Conservation (phyloP, 768 basidiomycete species). For the Leccinellum luteum region DNA sequence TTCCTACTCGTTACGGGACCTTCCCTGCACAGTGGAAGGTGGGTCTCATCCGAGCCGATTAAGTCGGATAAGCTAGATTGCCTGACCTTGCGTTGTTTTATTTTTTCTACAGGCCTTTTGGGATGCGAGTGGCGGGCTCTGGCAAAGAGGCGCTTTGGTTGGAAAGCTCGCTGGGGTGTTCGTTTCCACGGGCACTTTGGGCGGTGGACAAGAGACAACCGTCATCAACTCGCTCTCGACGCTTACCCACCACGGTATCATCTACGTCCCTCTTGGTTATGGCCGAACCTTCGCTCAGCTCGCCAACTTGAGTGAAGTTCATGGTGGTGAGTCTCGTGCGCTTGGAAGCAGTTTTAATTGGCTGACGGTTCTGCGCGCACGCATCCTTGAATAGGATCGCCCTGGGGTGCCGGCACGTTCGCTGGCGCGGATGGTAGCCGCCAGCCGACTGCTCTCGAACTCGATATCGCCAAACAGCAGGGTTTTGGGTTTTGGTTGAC, state of each 20-base stretch:
- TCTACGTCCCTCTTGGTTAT: conserved; percentile 72
- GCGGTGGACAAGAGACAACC: conserved; percentile 76
- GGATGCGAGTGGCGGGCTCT: conserved; percentile 70
- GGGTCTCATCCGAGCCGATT: conserved; percentile 3
- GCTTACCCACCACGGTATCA: conserved; percentile 69
- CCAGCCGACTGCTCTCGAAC: conserved; percentile 48
- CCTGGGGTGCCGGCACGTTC: conserved; percentile 75
- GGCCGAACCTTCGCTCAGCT: conserved; percentile 42
- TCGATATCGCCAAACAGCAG: conserved; percentile 50
- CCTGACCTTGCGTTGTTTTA: neutral
- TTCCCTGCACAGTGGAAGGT: conserved; percentile 63
- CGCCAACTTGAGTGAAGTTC: conserved; percentile 46
- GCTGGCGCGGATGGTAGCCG: conserved; percentile 47
- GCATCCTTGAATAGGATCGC: conserved; percentile 48
- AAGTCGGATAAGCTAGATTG: neutral
- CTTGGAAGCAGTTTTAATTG: neutral
- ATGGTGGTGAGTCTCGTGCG: conserved; percentile 47
- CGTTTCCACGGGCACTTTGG: conserved; percentile 64
- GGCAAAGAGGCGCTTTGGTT: conserved; percentile 54
- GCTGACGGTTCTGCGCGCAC: neutral
- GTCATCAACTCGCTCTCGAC: conserved; percentile 51
- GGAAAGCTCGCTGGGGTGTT: conserved; percentile 81
- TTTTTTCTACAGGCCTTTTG: conserved; percentile 55
- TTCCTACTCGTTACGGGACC: conserved; percentile 45
- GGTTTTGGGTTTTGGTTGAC: conserved; percentile 52